phyloP scores from a whole-genome alignment of 768 basidiomycete species.

The Candolleomyces eurysporus region DNA sequence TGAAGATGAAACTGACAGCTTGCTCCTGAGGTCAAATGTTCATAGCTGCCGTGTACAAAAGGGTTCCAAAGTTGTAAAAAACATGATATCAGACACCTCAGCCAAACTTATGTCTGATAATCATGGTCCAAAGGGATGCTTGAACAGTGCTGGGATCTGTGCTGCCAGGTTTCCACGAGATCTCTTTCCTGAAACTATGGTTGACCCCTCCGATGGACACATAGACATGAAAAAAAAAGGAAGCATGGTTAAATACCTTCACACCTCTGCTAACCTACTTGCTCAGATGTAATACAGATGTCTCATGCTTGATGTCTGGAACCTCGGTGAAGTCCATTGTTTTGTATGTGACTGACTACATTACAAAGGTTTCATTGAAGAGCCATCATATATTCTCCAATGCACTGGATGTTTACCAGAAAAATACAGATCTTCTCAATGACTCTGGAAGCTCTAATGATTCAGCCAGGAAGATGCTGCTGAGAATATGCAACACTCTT shows the following conservation, averaged over 20 bases:
- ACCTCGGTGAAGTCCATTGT: slow-evolving; percentile 38
- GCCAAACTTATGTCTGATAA: background rate
- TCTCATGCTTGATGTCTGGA: slow-evolving; percentile 34
- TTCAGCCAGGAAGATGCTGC: background rate
- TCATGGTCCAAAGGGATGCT: background rate
- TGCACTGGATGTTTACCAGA: slow-evolving; percentile 22
- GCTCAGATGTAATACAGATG: slow-evolving; percentile 38
- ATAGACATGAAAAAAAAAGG: slow-evolving; percentile 30
- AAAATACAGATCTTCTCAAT: slow-evolving; percentile 22
- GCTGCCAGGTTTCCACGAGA: slow-evolving; percentile 33
- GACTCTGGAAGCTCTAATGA: slow-evolving; percentile 5
- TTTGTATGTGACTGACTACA: slow-evolving; percentile 41
- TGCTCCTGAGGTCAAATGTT: too few relatives aligned
- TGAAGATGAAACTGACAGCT: too few relatives aligned
- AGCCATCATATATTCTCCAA: slow-evolving; percentile 36
- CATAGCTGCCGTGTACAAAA: slow-evolving; percentile 1
- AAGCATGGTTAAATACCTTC: slow-evolving; percentile 36
- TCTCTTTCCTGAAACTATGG: slow-evolving; percentile 13
- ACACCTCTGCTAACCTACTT: slow-evolving; percentile 28
- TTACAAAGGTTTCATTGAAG: slow-evolving; percentile 38
- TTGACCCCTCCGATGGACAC: slow-evolving; percentile 29
- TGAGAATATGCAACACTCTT: slow-evolving; percentile 25
- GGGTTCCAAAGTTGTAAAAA: background rate
- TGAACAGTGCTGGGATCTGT: slow-evolving; percentile 27
- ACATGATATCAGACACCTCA: background rate